phyloP scores from a whole-genome alignment of 2,329 filamentous ascomycete species.

The Aquanectria penicillioides region DNA sequence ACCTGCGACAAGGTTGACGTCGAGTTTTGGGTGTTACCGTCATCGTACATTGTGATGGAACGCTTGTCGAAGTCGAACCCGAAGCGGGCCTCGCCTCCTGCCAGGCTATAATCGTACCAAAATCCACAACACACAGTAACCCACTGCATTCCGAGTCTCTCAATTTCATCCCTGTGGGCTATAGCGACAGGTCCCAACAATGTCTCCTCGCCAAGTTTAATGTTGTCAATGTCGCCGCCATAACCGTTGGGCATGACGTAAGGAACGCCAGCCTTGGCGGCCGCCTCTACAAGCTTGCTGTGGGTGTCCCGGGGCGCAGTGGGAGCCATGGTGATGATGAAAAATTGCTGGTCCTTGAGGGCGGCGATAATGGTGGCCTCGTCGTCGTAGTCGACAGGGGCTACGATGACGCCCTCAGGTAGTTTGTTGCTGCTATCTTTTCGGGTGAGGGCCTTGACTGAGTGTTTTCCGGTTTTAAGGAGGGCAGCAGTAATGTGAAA shows the following conservation, averaged over 20 bases:
- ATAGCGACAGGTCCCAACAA: slow-evolving; percentile 33
- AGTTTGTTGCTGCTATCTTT: slow-evolving; percentile 52
- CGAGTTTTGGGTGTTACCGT: slow-evolving; percentile 48
- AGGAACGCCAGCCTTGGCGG: slow-evolving; percentile 59
- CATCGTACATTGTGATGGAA: slow-evolving; percentile 60
- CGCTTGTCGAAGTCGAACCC: slow-evolving; percentile 60
- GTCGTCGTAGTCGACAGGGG: slow-evolving; percentile 56
- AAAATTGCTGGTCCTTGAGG: slow-evolving; percentile 62
- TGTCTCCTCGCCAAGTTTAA: slow-evolving; percentile 43
- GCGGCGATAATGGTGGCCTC: slow-evolving; percentile 55
- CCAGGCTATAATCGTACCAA: slow-evolving; percentile 64
- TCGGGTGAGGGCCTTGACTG: slow-evolving; percentile 63
- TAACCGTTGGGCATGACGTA: slow-evolving; percentile 64
- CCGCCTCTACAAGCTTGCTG: slow-evolving; percentile 57
- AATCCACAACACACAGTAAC: slow-evolving; percentile 62
- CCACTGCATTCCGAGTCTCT: slow-evolving; percentile 53
- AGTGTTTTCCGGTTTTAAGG: slow-evolving; percentile 60
- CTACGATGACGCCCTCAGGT: slow-evolving; percentile 54
- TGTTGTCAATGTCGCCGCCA: slow-evolving; percentile 44
- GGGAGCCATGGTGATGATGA: slow-evolving; percentile 60
- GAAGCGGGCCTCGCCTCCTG: slow-evolving; percentile 47
- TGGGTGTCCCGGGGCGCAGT: slow-evolving; percentile 54
- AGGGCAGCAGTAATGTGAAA: slow-evolving; percentile 52
- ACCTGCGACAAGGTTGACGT: slow-evolving; percentile 63
- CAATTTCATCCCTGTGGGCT: slow-evolving; percentile 48